phyloP scores from a whole-genome alignment of 2,329 filamentous ascomycete genomes.

The Aureobasidium namibiae region DNA sequence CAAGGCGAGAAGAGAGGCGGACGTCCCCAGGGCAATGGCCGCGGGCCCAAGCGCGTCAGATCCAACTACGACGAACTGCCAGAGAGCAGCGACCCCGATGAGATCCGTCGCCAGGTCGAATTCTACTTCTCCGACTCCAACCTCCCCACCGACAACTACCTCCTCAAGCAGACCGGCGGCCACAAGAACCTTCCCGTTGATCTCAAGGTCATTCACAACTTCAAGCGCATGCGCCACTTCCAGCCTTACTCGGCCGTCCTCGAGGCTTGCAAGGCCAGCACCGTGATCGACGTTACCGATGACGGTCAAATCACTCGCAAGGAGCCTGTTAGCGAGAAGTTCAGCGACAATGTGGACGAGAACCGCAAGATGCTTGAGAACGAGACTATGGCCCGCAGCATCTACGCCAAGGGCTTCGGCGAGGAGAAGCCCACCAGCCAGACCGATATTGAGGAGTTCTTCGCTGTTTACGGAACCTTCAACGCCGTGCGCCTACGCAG shows the following conservation, averaged over 20 bases:
- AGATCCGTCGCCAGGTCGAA: conserved; percentile 87
- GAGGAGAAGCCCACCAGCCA: conserved; percentile 76
- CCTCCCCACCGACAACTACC: conserved; percentile 78
- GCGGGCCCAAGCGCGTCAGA: conserved; percentile 14
- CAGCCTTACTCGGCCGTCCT: conserved; percentile 79
- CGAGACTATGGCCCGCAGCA: conserved; percentile 61
- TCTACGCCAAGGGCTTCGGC: conserved; percentile 94
- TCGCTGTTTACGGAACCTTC: conserved; percentile 68
- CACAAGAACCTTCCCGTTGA: conserved; percentile 72
- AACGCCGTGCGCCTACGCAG: conserved; percentile 84
- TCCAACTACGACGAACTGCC: conserved; percentile 41
- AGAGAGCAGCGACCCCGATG: conserved; percentile 66
- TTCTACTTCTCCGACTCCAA: conserved; percentile 95
- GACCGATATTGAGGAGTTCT: conserved; percentile 90
- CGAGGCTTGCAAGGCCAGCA: conserved; percentile 71
- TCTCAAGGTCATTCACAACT: conserved; percentile 69
- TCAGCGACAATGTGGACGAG: conserved; percentile 44
- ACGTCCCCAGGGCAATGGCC: background rate
- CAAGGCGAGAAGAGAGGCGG: conserved; percentile 12
- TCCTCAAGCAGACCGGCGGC: conserved; percentile 71
- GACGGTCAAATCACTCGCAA: conserved; percentile 72
- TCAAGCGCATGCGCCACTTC: conserved; percentile 96
- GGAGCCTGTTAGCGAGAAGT: conserved; percentile 50
- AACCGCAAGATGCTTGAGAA: conserved; percentile 50
- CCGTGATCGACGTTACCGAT: conserved; percentile 63